Conservation (phyloP, 768 basidiomycete species). For the Russula earlei region DNA sequence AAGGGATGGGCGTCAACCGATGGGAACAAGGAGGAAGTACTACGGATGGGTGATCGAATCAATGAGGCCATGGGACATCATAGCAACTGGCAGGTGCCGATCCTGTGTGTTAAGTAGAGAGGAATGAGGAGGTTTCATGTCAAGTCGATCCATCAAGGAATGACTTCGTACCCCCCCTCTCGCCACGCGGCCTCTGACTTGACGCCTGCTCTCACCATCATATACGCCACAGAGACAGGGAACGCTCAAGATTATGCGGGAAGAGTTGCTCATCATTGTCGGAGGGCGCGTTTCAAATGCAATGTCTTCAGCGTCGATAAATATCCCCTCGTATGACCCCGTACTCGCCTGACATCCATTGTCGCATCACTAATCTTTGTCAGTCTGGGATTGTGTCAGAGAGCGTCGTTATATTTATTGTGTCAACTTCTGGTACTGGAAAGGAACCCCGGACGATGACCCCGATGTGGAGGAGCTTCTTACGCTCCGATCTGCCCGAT, state of each 20-base stretch:
- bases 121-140: no score
- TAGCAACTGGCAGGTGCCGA: no score
- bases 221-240: slow-evolving; percentile 91
- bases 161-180: slow-evolving; percentile 4
- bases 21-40: no score
- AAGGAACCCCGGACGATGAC: slow-evolving; percentile 73
- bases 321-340: slow-evolving; percentile 26
- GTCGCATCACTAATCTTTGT: neutral
- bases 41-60: no score
- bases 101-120: no score
- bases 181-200: neutral
- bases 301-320: slow-evolving; percentile 26
- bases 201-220: slow-evolving; percentile 39
- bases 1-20: no score
- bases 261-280: slow-evolving; percentile 60
- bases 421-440: slow-evolving; percentile 81
- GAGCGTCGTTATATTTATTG: slow-evolving; percentile 59
- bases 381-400: slow-evolving; percentile 64
- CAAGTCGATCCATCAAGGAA: no score
- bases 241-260: slow-evolving; percentile 78
- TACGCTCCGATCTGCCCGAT: slow-evolving; percentile 63
- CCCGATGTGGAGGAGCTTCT: slow-evolving; percentile 63
- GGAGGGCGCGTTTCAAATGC: slow-evolving; percentile 40
- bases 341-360: neutral
- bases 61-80: no score